These are phyloP conservation scores for Metschnikowia reukaufii DNA, from an alignment of 805 yeast genomes.

Conservation along the genomic window DNA sequence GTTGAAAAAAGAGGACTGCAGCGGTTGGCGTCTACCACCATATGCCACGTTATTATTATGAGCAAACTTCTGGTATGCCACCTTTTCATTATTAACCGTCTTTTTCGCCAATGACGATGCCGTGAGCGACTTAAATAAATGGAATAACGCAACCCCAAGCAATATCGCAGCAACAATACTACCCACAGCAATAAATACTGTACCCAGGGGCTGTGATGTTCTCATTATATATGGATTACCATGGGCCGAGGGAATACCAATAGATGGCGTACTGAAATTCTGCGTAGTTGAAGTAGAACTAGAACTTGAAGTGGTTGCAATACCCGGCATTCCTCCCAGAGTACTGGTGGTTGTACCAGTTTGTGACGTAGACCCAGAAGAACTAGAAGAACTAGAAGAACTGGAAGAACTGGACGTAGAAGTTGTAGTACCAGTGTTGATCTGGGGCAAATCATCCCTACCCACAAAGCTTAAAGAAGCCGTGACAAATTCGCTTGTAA, in stretches of 20 bases:
- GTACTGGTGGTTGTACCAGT: conserved; percentile 1
- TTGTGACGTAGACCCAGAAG: not conserved
- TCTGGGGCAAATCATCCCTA: conserved; percentile 8
- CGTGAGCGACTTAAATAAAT: conserved; percentile 45
- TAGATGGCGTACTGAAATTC: conserved; percentile 45
- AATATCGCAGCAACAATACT: conserved; percentile 61
- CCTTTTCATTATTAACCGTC: conserved; percentile 36
- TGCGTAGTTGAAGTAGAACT: conserved; percentile 12
- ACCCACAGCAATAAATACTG: conserved; percentile 83
- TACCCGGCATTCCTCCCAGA: conserved; percentile 16
- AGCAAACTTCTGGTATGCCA: conserved; percentile 33
- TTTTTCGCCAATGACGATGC: conserved; percentile 55
- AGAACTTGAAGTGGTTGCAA: conserved; percentile 7
- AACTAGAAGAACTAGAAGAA: not conserved
- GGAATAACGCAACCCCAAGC: conserved; percentile 52
- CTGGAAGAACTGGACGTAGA: not conserved
- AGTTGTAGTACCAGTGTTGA: conserved; percentile 5
- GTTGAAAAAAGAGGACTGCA: conserved; percentile 3
- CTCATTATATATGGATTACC: conserved; percentile 65
- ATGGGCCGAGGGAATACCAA: conserved; percentile 56
- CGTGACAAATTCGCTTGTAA: not conserved
- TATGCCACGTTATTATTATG: conserved; percentile 31
- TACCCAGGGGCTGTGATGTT: conserved; percentile 61
- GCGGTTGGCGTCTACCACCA: conserved; percentile 17
- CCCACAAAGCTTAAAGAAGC: conserved; percentile 5